These are phyloP conservation scores for Talaromyces verruculosus DNA, from an alignment of 2,329 filamentous ascomycete species.

Conservation along the genomic window DNA sequence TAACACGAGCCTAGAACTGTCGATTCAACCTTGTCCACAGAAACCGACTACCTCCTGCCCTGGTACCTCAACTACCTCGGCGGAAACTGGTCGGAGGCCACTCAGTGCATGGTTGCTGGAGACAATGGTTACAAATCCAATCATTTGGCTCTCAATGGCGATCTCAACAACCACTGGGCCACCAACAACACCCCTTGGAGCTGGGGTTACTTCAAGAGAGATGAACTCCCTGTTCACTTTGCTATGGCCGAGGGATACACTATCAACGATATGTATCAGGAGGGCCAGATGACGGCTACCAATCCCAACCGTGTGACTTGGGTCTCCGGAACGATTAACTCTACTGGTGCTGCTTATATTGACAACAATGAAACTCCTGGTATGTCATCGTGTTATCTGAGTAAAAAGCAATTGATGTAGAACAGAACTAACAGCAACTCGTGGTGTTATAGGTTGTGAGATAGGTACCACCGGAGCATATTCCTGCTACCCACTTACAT, in stretches of 20 bases:
- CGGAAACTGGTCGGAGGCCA: constrained; percentile 51
- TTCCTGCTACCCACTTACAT: constrained; percentile 56
- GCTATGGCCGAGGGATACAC: constrained; percentile 57
- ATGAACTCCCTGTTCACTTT: constrained; percentile 57
- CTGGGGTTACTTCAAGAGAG: constrained; percentile 53
- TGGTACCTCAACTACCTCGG: constrained; percentile 59
- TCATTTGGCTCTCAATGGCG: constrained; percentile 54
- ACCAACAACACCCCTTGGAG: constrained; percentile 55
- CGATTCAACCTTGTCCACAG: constrained; percentile 36
- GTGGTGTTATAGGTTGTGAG: constrained; percentile 15
- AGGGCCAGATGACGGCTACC: constrained; percentile 52
- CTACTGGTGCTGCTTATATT: constrained; percentile 48
- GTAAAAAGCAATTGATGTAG: too few relatives aligned
- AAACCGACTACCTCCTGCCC: constrained; percentile 49
- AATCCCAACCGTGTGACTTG: constrained; percentile 56
- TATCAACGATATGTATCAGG: constrained; percentile 59
- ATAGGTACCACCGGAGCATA: constrained; percentile 1
- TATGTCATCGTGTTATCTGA: constrained; percentile 21
- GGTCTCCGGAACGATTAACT: constrained; percentile 54
- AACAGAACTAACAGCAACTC: not conserved
- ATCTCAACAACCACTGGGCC: constrained; percentile 56
- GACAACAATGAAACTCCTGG: constrained; percentile 55
- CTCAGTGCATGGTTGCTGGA: constrained; percentile 56
- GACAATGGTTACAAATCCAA: constrained; percentile 55
- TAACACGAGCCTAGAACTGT: constrained; percentile 33